Evolutionary conservation across 352 stramenopile species (phyloP).

Genomic region (Hyaloperonospora brassicae): DNA sequence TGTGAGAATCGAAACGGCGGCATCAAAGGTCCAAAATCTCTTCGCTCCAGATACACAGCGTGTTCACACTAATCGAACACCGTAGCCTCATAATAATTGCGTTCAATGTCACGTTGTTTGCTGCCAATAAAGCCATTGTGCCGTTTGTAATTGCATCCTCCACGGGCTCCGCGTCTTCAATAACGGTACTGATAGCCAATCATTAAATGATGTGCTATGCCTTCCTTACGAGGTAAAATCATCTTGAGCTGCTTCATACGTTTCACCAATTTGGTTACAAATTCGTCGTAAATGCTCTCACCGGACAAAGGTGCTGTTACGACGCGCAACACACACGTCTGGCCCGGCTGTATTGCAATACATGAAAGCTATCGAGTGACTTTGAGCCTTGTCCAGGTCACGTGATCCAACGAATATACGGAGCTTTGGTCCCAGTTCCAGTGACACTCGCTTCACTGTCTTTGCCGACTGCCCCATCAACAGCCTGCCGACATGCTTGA

Average conservation of each 20-base stretch:
- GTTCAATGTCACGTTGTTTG: slow-evolving; percentile 46
- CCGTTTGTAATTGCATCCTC: slow-evolving; percentile 87
- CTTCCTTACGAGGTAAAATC: slow-evolving; percentile 69
- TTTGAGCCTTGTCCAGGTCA: slow-evolving; percentile 71
- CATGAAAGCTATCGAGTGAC: slow-evolving; percentile 79
- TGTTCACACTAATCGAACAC: slow-evolving; percentile 85
- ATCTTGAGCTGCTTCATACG: slow-evolving; percentile 81
- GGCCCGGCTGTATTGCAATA: slow-evolving; percentile 81
- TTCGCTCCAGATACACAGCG: slow-evolving; percentile 85
- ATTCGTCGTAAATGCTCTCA: slow-evolving; percentile 88
- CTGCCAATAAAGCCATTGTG: slow-evolving; percentile 83
- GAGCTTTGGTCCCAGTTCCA: slow-evolving; percentile 90
- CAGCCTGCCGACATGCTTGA: slow-evolving; percentile 70
- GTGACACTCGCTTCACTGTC: slow-evolving; percentile 75
- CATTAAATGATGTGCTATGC: slow-evolving; percentile 82
- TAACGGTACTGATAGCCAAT: slow-evolving; percentile 82
- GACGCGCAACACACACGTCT: slow-evolving; percentile 82
- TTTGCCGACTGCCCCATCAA: slow-evolving; percentile 23
- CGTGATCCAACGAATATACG: slow-evolving; percentile 91
- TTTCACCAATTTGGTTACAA: slow-evolving; percentile 82
- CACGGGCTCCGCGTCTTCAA: slow-evolving; percentile 83
- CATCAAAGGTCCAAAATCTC: slow-evolving; percentile 97
- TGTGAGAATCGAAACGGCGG: slow-evolving; percentile 89
- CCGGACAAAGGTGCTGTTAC: slow-evolving; percentile 93
- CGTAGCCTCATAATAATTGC: slow-evolving; percentile 93